Conservation (phyloP, 2,329 filamentous ascomycete species). For the Claviceps spartinae region DNA sequence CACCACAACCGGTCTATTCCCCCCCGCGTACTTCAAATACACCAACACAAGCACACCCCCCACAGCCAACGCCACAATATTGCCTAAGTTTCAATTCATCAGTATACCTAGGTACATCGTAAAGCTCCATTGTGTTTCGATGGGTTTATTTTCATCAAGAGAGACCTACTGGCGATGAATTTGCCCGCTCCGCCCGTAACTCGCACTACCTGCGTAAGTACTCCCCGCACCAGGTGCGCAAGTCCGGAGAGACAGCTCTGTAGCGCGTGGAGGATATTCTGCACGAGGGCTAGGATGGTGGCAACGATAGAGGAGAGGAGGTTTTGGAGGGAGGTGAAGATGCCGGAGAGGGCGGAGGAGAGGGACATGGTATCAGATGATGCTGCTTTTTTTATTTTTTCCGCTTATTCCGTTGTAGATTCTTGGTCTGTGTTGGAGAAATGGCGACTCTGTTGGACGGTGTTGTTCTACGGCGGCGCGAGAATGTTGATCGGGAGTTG, state of each 20-base stretch:
- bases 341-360: constrained; percentile 21
- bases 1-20: constrained; percentile 14
- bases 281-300: constrained; percentile 20
- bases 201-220: constrained; percentile 22
- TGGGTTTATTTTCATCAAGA: too few species aligned
- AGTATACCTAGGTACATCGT: too few species aligned
- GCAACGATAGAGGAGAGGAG: constrained; percentile 24
- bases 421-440: neutral
- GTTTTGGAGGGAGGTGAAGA: constrained; percentile 29
- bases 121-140: too few species aligned
- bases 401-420: neutral
- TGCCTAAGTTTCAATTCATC: constrained; percentile 14
- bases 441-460: neutral
- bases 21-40: constrained; percentile 21
- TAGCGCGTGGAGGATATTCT: constrained; percentile 19
- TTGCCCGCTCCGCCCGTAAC: constrained; percentile 25
- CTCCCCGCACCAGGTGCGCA: constrained; percentile 21
- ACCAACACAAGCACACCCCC: constrained; percentile 20
- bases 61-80: constrained; percentile 21
- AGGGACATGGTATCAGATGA: constrained; percentile 16
- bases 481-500: too few species aligned
- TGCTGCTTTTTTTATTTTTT: neutral
- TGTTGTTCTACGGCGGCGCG: too few species aligned
- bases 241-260: constrained; percentile 24
- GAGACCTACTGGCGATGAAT: constrained; percentile 23